A percentile compares a stretch with the other conserved stretches of the same genome.
Evolutionary conservation across 2,329 filamentous ascomycete genomes (phyloP).

Genomic region (Penicillium glabrum): DNA sequence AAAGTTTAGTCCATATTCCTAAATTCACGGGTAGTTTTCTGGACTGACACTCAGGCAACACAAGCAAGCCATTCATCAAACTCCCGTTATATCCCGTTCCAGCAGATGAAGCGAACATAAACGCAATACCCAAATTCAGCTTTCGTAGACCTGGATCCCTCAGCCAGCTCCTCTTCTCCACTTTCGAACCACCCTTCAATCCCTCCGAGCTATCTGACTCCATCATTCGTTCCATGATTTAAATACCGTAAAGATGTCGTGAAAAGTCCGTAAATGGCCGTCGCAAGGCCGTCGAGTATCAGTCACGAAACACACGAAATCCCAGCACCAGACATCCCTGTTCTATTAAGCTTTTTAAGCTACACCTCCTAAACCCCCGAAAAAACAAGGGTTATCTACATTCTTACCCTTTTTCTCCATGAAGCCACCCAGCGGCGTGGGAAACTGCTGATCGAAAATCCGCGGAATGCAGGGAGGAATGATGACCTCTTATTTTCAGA

Average conservation of each 20-base stretch:
- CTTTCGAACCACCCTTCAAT: conserved; percentile 2
- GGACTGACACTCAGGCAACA: conserved; percentile 22
- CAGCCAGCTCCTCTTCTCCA: conserved; percentile 15
- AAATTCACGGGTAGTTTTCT: conserved; percentile 6
- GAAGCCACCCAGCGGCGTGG: conserved; percentile 5
- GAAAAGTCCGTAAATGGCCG: neutral
- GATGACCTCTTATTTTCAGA: conserved; percentile 5
- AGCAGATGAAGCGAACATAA: conserved; percentile 23
- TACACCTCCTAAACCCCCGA: neutral
- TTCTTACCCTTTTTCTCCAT: conserved; percentile 12
- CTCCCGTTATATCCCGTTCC: conserved; percentile 23
- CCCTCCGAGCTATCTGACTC: conserved; percentile 12
- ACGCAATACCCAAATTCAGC: conserved; percentile 20
- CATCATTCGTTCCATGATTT: conserved; percentile 13
- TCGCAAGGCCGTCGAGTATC: neutral
- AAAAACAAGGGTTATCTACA: conserved; percentile 24
- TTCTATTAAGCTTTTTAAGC: conserved; percentile 13
- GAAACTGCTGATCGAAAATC: conserved; percentile 3
- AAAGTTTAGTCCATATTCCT: neutral
- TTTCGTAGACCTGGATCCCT: conserved; percentile 21
- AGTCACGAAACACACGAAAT: neutral
- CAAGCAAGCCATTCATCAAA: conserved; percentile 22
- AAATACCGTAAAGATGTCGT: neutral
- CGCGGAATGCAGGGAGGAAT: conserved; percentile 27
- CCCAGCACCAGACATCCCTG: neutral